Evolutionary conservation across 2,329 filamentous ascomycete species (phyloP).

Genomic region (Neurospora sp.): DNA sequence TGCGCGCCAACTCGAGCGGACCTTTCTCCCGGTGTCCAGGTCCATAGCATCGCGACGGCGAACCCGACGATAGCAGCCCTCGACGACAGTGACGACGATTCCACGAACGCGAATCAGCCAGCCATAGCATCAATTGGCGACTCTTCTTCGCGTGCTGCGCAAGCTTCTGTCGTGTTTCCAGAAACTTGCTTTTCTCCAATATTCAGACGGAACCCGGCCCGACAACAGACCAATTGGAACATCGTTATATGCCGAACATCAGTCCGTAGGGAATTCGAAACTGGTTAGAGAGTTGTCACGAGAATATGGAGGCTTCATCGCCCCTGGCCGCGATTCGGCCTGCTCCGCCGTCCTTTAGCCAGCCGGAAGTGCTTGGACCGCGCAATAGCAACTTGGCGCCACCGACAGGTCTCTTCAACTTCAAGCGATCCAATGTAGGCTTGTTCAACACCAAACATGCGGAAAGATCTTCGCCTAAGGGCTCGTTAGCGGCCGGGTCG

Average conservation of each 20-base stretch:
- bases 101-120: not conserved
- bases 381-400: slow-evolving; percentile 38
- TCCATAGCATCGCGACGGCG: not conserved
- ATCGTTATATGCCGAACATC: not conserved
- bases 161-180: not conserved
- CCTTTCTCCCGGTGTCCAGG: not conserved
- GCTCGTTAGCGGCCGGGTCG: slow-evolving; percentile 83
- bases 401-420: slow-evolving; percentile 43
- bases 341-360: slow-evolving; percentile 53
- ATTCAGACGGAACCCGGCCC: not conserved
- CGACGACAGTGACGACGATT: not conserved
- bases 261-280: not conserved
- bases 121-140: not conserved
- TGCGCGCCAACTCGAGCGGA: not conserved
- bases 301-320: slow-evolving; percentile 81
- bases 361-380: slow-evolving; percentile 42
- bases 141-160: not conserved
- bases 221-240: not conserved
- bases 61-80: not conserved
- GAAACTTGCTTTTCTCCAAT: not conserved
- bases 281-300: not conserved
- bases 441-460: slow-evolving; percentile 75
- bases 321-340: slow-evolving; percentile 84
- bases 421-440: slow-evolving; percentile 51
- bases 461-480: slow-evolving; percentile 79